These are phyloP conservation scores for Potentilla sterilis DNA, from an alignment of 306 rosid genomes.

Conservation along the genomic window DNA sequence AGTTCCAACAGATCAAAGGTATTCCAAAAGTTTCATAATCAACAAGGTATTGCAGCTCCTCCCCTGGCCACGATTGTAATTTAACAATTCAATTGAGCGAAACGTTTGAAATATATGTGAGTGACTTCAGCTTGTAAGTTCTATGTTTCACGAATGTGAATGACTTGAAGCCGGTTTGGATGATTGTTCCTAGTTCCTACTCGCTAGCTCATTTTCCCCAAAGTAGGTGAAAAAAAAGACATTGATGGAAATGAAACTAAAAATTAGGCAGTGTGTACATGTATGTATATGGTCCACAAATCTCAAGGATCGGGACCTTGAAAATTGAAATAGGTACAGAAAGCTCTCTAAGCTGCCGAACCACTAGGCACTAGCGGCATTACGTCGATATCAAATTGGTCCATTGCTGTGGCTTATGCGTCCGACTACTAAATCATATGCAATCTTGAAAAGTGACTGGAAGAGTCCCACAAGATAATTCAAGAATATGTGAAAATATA, in stretches of 20 bases:
- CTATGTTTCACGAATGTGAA: background rate
- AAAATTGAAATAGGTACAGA: conserved; percentile 25
- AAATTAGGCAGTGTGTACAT: background rate
- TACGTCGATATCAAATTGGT: conserved; percentile 31
- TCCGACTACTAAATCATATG: conserved; percentile 37
- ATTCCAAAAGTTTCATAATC: too few species aligned
- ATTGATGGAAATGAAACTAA: background rate
- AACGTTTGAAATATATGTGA: too few species aligned
- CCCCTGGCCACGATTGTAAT: too few species aligned
- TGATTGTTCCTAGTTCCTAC: background rate
- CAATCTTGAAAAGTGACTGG: conserved; percentile 33
- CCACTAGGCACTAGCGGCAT: conserved; percentile 20
- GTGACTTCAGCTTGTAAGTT: background rate
- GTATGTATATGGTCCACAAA: conserved; percentile 31
- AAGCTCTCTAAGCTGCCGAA: conserved; percentile 22
- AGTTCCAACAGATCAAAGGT: too few species aligned
- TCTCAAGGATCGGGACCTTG: conserved; percentile 16
- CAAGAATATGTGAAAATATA: background rate
- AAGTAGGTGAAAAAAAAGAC: background rate
- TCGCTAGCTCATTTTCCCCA: background rate
- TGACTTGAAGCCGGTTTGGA: background rate
- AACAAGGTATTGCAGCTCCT: too few species aligned
- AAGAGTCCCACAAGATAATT: conserved; percentile 18
- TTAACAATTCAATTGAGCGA: too few species aligned
- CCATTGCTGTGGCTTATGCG: conserved; percentile 32